phyloP scores from a whole-genome alignment of 2,329 filamentous ascomycete species.

The Lachnellula arida region DNA sequence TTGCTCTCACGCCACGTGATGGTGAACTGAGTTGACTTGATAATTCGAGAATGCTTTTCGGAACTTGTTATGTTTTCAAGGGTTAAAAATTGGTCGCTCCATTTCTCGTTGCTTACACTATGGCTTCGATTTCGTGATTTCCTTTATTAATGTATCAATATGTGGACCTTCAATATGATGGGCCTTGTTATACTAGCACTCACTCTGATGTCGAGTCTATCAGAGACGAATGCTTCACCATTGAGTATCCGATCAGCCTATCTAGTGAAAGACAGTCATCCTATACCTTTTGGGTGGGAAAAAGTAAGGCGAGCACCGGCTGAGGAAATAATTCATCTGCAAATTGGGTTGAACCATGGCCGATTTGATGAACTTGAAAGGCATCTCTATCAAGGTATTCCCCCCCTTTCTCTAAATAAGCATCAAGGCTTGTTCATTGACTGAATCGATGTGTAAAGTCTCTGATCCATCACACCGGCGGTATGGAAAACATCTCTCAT shows the following conservation, averaged over 20 bases:
- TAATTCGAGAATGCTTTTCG: too few species aligned
- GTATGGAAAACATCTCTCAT: conserved; percentile 51
- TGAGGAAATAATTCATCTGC: conserved; percentile 46
- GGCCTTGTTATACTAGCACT: too few species aligned
- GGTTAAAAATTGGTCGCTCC: too few species aligned
- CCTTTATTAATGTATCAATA: too few species aligned
- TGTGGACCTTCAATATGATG: too few species aligned
- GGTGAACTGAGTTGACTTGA: too few species aligned
- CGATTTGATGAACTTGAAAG: conserved; percentile 51
- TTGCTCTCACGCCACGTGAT: too few species aligned
- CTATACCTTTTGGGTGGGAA: conserved; percentile 47
- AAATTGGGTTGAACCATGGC: conserved; percentile 55
- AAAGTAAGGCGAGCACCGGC: conserved; percentile 42
- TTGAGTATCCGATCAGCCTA: conserved; percentile 37
- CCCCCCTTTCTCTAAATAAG: background rate
- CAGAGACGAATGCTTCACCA: too few species aligned
- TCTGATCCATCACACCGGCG: conserved; percentile 49
- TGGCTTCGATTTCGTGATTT: too few species aligned
- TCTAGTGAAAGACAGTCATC: conserved; percentile 51
- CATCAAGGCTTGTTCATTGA: background rate
- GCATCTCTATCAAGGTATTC: conserved; percentile 47
- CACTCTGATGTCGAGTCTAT: too few species aligned
- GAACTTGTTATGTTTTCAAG: too few species aligned
- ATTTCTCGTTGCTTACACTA: too few species aligned
- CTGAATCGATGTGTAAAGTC: conserved; percentile 30